Conservation (phyloP, 441 rosid genomes). For the Gossypium gossypioides region DNA sequence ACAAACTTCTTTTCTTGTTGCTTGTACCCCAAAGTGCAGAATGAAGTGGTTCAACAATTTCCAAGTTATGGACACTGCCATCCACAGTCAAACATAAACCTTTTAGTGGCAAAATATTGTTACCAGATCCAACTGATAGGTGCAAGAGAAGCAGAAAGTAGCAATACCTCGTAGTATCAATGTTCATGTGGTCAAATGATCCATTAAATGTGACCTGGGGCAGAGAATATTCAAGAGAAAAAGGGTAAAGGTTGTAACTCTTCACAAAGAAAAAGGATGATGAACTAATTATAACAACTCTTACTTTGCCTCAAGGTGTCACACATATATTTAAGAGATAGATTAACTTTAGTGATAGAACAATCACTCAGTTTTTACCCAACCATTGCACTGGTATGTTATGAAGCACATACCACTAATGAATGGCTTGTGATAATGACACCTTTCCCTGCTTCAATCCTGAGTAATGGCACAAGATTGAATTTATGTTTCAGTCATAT, state of each 20-base stretch:
- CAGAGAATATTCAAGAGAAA: slow-evolving; percentile 10
- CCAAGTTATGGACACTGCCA: slow-evolving; percentile 85
- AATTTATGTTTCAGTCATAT: slow-evolving; percentile 8
- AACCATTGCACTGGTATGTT: neutral
- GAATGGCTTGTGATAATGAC: slow-evolving; percentile 85
- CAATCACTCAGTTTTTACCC: neutral
- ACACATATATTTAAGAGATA: neutral
- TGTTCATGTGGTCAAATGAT: slow-evolving; percentile 92
- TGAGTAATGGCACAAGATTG: slow-evolving; percentile 26
- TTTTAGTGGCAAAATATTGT: neutral
- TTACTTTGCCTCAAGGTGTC: neutral
- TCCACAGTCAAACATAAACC: slow-evolving; percentile 17
- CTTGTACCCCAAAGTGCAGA: slow-evolving; percentile 79
- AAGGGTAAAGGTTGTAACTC: slow-evolving; percentile 12
- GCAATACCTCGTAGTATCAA: slow-evolving; percentile 85
- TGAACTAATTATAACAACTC: neutral
- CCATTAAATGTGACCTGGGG: slow-evolving; percentile 91
- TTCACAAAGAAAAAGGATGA: slow-evolving; percentile 14
- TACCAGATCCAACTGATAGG: neutral
- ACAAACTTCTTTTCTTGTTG: slow-evolving; percentile 87
- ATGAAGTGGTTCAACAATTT: slow-evolving; percentile 79
- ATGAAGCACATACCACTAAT: slow-evolving; percentile 43
- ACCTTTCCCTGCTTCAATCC: slow-evolving; percentile 95
- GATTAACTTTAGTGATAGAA: slow-evolving; percentile 3
- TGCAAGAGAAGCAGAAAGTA: slow-evolving; percentile 8